A percentile compares a stretch with the other conserved stretches of the same genome.
These are phyloP conservation scores for Tetradesmus obliquus DNA, from an alignment of 139 green algal species.

Conservation along the genomic window DNA sequence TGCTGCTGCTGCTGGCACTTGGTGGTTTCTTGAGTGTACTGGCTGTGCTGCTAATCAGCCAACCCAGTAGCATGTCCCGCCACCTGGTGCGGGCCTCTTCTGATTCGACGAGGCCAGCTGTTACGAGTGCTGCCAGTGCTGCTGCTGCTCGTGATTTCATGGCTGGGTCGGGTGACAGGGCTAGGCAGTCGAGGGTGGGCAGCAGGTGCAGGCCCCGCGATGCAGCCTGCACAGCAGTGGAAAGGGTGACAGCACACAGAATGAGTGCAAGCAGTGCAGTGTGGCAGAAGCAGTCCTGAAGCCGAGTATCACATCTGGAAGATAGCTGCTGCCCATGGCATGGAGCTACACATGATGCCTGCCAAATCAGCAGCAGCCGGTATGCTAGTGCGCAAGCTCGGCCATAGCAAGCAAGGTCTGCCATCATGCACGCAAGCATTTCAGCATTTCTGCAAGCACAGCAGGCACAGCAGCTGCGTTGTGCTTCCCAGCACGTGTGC, in stretches of 20 bases:
- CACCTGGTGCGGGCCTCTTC: slow-evolving; percentile 3
- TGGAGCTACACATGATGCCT: no score
- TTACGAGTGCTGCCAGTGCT: slow-evolving; percentile 37
- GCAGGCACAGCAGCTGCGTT: no score
- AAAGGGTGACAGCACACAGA: neutral
- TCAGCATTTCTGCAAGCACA: no score
- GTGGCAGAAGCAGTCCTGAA: neutral
- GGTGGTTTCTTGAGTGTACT: neutral
- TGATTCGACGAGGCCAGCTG: slow-evolving; percentile 19
- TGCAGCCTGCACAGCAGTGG: slow-evolving; percentile 7
- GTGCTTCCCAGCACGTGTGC: neutral
- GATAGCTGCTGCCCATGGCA: neutral
- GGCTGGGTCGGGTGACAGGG: slow-evolving; percentile 14
- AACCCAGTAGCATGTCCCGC: slow-evolving; percentile 37
- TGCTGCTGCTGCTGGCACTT: neutral
- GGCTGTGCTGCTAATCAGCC: slow-evolving; percentile 27
- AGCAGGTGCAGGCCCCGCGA: slow-evolving; percentile 50
- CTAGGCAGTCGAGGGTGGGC: slow-evolving; percentile 46
- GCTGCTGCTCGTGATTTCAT: slow-evolving; percentile 36
- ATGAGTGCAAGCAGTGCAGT: neutral
- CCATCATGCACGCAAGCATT: no score
- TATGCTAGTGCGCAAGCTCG: no score
- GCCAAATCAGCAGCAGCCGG: no score
- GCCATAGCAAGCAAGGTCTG: no score
- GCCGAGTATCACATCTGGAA: no score